Evolutionary conservation across 495 filamentous ascomycete genomes (phyloP), one percentile per base, ranked within the genome.

Genomic region (Penicillium desertorum): DNA sequence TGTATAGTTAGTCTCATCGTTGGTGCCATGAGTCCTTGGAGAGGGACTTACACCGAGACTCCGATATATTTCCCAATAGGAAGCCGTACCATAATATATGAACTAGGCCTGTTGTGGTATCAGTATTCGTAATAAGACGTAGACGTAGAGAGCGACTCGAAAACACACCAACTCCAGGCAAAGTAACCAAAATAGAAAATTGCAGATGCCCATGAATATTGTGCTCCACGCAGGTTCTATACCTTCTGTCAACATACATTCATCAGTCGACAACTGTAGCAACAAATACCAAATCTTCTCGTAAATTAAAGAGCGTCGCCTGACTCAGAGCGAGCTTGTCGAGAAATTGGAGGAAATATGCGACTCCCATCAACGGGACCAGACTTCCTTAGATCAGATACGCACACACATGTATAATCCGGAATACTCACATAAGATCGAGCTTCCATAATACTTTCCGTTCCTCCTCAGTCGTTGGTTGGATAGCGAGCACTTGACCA

Each of bases 281-380:
- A 34, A 4, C n/a, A 29, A 48, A 16, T 68, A 69, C 64, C 57
- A 79, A 58, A 49, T 79, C 71, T 29, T 70, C 51, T 32, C 71
- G 63, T 27, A 79, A 54, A 34, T 80, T 76, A 69, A 82, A 80
- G 29, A 78, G 59, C n/a, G 69, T 71, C 16, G 78, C 74, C 65
- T 83, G 81, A 45, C 77, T 80, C 2, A 83, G 66, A 4, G 79
- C 77, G 8, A 79, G 73, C 51, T 83, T 83, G 67, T 85, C 81
- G 52, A 85, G 74, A 57, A 76, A 83, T 47, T 82, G 79, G 47
- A 84, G 68, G 54, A 70, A 69, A 25, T 75, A 75, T 2, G 46
- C 57, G 9, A 37, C 10, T 36, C 57, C 57, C 52, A 75, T 72
- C 37, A 78, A 60, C 0, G 81, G 81, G 61, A 84, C 77, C 48